A percentile compares a stretch with the other conserved stretches of the same genome.
Conservation (phyloP, 108 stramenopile species). For the Nitzschia sp. region DNA sequence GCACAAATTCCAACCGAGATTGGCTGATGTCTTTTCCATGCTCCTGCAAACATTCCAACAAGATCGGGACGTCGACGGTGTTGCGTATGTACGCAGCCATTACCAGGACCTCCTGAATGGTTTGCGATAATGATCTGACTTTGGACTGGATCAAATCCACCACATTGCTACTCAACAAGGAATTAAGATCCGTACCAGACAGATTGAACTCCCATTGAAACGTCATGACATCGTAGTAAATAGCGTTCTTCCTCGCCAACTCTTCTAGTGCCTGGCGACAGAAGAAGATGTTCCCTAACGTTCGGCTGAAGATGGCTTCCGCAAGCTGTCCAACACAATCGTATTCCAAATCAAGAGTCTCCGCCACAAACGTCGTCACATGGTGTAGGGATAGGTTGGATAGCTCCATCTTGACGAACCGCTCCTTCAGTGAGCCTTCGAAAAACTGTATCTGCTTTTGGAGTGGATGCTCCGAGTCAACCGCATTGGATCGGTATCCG, state of each 20-base stretch:
- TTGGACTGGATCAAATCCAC: conserved; percentile 34
- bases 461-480: conserved; percentile 12
- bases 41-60: conserved; percentile 10
- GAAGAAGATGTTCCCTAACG: conserved; percentile 39
- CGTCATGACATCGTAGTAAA: conserved; percentile 36
- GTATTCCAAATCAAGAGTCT: conserved; percentile 5
- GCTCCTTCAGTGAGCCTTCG: not conserved
- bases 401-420: not conserved
- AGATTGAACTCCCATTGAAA: conserved; percentile 35
- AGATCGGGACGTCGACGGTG: conserved; percentile 11
- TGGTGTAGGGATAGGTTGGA: not conserved
- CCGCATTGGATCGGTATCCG: conserved; percentile 38
- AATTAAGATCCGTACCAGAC: conserved; percentile 22
- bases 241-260: conserved; percentile 33
- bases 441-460: conserved; percentile 10
- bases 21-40: not conserved
- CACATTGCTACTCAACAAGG: conserved; percentile 31
- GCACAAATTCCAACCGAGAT: not conserved
- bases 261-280: conserved; percentile 40
- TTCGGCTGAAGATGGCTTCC: conserved; percentile 30
- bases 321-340: conserved; percentile 17
- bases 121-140: not conserved
- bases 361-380: not conserved
- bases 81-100: conserved; percentile 30
- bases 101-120: conserved; percentile 18